phyloP scores from a whole-genome alignment of 73 alveolate genomes.

The Durusdinium trenchii region DNA sequence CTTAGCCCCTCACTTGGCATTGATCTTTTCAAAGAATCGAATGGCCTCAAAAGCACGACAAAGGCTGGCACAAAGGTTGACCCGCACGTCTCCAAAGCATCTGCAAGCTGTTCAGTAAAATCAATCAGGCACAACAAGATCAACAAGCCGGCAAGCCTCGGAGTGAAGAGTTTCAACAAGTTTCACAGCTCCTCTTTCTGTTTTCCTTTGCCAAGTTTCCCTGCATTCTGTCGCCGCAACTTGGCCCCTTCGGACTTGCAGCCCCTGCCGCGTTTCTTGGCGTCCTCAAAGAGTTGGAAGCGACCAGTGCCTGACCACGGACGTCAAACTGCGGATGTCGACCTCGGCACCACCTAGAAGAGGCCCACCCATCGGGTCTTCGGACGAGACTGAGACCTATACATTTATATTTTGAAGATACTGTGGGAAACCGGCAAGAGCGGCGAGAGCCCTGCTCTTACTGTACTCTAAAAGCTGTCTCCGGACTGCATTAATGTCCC shows the following conservation, averaged over 20 bases:
- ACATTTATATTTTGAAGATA: neutral
- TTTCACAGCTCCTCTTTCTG: too few species aligned
- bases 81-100: too few species aligned
- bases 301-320: constrained; percentile 66
- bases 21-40: constrained; percentile 80
- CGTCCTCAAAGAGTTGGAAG: constrained; percentile 88
- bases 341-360: neutral
- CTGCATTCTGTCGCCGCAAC: constrained; percentile 73
- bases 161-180: too few species aligned
- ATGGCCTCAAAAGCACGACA: constrained; percentile 10
- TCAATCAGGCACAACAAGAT: too few species aligned
- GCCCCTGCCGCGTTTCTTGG: constrained; percentile 89
- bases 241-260: constrained; percentile 78
- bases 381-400: neutral
- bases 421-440: neutral
- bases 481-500: too few species aligned
- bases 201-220: too few species aligned
- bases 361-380: neutral
- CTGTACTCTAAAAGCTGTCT: too few species aligned
- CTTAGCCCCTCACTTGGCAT: constrained; percentile 47
- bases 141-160: too few species aligned
- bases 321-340: neutral
- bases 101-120: too few species aligned
- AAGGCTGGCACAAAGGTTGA: too few species aligned
- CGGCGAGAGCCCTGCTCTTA: too few species aligned